phyloP scores from a whole-genome alignment of 23 red algal species.

The Chondrus crispus region DNA sequence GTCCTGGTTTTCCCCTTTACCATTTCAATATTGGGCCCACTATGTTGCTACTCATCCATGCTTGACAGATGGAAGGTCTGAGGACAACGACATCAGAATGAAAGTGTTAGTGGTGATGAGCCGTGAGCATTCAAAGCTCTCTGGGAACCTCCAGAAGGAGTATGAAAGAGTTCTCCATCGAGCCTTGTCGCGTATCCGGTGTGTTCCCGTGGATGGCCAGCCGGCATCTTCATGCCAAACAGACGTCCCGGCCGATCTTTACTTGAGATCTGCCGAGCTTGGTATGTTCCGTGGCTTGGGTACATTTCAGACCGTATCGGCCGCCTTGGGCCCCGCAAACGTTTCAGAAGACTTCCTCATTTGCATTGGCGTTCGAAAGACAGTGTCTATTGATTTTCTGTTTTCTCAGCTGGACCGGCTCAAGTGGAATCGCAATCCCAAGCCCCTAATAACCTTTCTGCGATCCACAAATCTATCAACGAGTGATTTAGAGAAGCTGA shows the following conservation, averaged over 20 bases:
- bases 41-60: conserved; percentile 16
- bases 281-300: conserved; percentile 49
- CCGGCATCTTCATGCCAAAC: not conserved
- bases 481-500: conserved; percentile 29
- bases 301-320: conserved; percentile 36
- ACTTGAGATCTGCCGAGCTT: conserved; percentile 48
- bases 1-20: conserved; percentile 38
- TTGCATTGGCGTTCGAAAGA: conserved; percentile 45
- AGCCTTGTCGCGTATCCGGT: not conserved
- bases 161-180: not conserved
- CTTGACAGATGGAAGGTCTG: not conserved
- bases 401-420: conserved; percentile 45
- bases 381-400: conserved; percentile 52
- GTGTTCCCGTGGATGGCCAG: conserved; percentile 15
- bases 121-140: conserved; percentile 9
- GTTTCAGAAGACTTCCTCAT: conserved; percentile 44
- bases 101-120: conserved; percentile 1
- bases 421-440: conserved; percentile 46
- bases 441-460: conserved; percentile 23
- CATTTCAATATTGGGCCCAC: conserved; percentile 12
- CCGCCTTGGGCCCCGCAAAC: not conserved
- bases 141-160: not conserved
- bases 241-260: conserved; percentile 39
- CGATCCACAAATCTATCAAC: conserved; percentile 7
- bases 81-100: conserved; percentile 21